phyloP scores from a whole-genome alignment of 192 early-diverging fungal genomes.

The Coemansia sp. region DNA sequence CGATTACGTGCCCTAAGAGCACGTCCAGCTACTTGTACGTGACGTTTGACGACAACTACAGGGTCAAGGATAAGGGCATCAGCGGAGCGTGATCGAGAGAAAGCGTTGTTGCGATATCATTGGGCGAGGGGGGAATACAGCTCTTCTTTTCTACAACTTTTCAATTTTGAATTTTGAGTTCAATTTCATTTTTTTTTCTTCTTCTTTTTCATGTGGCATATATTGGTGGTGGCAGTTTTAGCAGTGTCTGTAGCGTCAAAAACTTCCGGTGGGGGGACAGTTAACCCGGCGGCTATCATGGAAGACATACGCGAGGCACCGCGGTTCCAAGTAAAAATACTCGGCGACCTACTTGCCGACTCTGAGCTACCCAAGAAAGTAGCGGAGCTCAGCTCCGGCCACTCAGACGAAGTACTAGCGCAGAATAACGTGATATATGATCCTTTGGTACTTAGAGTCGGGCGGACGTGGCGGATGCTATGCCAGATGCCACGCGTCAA shows the following conservation, averaged over 20 bases:
- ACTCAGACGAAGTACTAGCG: not conserved
- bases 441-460: constrained; percentile 26
- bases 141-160: not conserved
- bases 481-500: constrained; percentile 61
- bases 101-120: not conserved
- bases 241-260: not conserved
- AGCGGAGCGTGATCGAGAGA: not conserved
- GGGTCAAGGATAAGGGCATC: constrained; percentile 1
- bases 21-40: constrained; percentile 12
- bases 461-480: constrained; percentile 35
- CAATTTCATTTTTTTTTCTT: not conserved
- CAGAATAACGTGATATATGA: constrained; percentile 20
- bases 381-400: not conserved
- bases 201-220: not conserved
- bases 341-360: constrained; percentile 24
- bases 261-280: not conserved
- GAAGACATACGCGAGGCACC: constrained; percentile 36
- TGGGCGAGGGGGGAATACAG: not conserved
- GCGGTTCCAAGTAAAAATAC: constrained; percentile 32
- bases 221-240: not conserved
- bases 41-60: constrained; percentile 8
- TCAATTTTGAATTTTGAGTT: not conserved
- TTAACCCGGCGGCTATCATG: constrained; percentile 35
- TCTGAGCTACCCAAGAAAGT: constrained; percentile 22
- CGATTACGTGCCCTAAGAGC: constrained; percentile 19